phyloP scores from a whole-genome alignment of 2,329 filamentous ascomycete genomes.

The Aspergillus sp. region DNA sequence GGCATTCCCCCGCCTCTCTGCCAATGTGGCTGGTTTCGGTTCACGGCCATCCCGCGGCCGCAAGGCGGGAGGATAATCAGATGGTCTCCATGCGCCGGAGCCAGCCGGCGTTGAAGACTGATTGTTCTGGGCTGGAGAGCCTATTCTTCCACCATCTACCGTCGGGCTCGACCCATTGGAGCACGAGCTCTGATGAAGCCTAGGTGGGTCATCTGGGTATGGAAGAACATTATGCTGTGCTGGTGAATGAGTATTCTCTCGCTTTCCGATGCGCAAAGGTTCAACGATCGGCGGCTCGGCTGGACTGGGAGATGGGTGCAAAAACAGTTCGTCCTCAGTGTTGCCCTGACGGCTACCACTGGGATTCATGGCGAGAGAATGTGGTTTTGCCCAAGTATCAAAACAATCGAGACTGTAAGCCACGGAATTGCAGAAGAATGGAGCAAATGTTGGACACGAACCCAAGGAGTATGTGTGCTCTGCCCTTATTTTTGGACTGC shows the following conservation, averaged over 20 bases:
- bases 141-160: constrained; percentile 16
- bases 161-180: constrained; percentile 24
- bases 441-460: neutral
- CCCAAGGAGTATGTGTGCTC: too few relatives aligned
- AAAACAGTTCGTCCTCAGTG: constrained; percentile 78
- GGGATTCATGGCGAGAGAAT: constrained; percentile 36
- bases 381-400: neutral
- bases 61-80: constrained; percentile 36
- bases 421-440: neutral
- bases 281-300: constrained; percentile 73
- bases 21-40: constrained; percentile 57
- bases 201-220: constrained; percentile 64
- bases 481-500: too few relatives aligned
- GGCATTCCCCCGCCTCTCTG: constrained; percentile 69
- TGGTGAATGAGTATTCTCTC: constrained; percentile 55
- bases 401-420: neutral
- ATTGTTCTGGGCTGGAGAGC: constrained; percentile 16
- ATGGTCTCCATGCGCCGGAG: constrained; percentile 22
- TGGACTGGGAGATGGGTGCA: constrained; percentile 33
- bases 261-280: constrained; percentile 80
- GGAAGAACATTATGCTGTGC: constrained; percentile 50
- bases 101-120: constrained; percentile 24
- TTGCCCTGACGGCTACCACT: constrained; percentile 49
- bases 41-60: constrained; percentile 46
- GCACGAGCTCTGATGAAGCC: constrained; percentile 31